Conservation (phyloP, 2,329 filamentous ascomycete species). For the Raffaelea arxii region DNA sequence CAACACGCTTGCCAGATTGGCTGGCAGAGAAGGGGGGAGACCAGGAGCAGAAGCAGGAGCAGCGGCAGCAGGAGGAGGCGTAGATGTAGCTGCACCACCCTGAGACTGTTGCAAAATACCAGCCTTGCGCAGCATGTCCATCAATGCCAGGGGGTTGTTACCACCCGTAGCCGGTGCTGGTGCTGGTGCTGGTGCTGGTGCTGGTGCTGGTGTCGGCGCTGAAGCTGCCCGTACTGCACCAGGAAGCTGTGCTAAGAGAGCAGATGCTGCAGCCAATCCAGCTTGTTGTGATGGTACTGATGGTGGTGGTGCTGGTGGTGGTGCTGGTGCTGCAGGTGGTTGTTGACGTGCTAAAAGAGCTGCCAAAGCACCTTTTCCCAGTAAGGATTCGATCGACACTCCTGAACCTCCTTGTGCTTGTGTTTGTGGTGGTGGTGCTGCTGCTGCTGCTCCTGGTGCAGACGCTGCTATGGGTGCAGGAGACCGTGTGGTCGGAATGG, state of each 20-base stretch:
- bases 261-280: slow-evolving; percentile 5
- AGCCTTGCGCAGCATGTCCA: slow-evolving; percentile 58
- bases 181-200: not conserved
- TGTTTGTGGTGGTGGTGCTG: slow-evolving; percentile 5
- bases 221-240: slow-evolving; percentile 11
- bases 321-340: slow-evolving; percentile 16
- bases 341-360: slow-evolving; percentile 43
- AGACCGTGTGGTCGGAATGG: too few relatives aligned
- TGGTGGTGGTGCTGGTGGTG: slow-evolving; percentile 1
- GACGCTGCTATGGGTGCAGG: too few relatives aligned
- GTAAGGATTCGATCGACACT: slow-evolving; percentile 47
- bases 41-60: slow-evolving; percentile 19
- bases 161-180: not conserved
- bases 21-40: slow-evolving; percentile 13
- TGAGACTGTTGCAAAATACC: slow-evolving; percentile 45
- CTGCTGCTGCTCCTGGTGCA: slow-evolving; percentile 5
- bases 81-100: slow-evolving; percentile 7
- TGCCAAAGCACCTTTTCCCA: slow-evolving; percentile 51
- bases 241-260: slow-evolving; percentile 6
- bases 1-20: slow-evolving; percentile 19
- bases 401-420: slow-evolving; percentile 23
- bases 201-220: slow-evolving; percentile 22
- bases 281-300: not conserved
- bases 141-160: slow-evolving; percentile 42
- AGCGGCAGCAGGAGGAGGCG: slow-evolving; percentile 21